Evolutionary conservation across 352 stramenopile species (phyloP), one percentile per base, ranked within the genome.

Genomic region (Globisporangium irregulare): DNA sequence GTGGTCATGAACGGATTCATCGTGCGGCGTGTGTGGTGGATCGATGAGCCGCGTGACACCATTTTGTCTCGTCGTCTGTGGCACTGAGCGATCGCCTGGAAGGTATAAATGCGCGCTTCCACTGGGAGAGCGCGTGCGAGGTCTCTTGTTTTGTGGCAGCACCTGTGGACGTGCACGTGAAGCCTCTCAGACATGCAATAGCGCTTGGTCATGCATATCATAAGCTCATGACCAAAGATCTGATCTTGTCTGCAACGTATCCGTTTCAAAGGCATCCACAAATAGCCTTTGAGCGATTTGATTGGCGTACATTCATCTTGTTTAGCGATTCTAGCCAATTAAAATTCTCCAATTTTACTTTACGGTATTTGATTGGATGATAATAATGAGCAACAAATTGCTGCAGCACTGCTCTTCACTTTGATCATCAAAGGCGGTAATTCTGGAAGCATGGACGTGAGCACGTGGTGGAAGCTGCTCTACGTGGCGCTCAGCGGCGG

Each of bases 1-100:
- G 86, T 94, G n/a, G 84, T 90, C 79, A 94, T 92, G 73, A 94
- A 94, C 72, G 84, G 84, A 56, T 92, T 94, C 38, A 81, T 79
- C 55, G 81, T 89, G 18, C 81, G 81, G 9, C 84, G 81, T 22
- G 72, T 82, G 73, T 94, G 80, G 69, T 91, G 84, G 69, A 94
- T 79, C 12, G 80, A 82, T 14, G 86, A 91, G 27, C 86, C 86
- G 65, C 86, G 78, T 1, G 84, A 94, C 22, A 93, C 79, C 82
- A 93, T 92, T 20, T 27, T 68, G n/a, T 6, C 18, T 53, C 18
- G 18, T 32, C 66, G 25, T 12, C 20, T 62, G 38, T 4, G 14
- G 12, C 8, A 15, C 9, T 38, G 34, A 38, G 34, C 34, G 36
- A 41, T 14, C 8, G 36, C 36, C 10, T 14, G 36, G 36, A 15